Percentiles rank a stretch among this genome's conserved stretches.
Evolutionary conservation across 1,139 yeast species (phyloP).

Genomic region (Saccharomyces hybrid): DNA sequence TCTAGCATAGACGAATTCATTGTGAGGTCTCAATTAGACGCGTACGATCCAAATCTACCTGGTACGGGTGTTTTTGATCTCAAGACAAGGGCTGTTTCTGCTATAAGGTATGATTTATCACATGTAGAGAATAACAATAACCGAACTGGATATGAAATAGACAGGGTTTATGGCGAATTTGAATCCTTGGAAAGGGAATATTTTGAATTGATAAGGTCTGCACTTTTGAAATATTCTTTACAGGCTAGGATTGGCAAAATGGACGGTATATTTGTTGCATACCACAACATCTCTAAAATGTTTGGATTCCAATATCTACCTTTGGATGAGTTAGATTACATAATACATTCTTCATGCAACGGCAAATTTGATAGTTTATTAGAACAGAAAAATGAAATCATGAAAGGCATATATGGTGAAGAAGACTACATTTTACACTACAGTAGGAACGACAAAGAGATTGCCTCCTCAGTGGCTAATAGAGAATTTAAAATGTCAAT

Average conservation of each 20-base stretch:
- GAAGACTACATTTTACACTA: constrained; percentile 19
- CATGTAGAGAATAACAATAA: constrained; percentile 48
- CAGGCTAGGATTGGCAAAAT: constrained; percentile 93
- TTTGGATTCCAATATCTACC: constrained; percentile 91
- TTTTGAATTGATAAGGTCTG: constrained; percentile 65
- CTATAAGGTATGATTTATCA: constrained; percentile 71
- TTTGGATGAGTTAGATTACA: constrained; percentile 58
- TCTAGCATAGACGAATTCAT: constrained; percentile 61
- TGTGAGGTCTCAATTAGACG: constrained; percentile 87
- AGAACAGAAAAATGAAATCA: constrained; percentile 29
- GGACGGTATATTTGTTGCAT: constrained; percentile 94
- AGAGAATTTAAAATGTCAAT: constrained; percentile 63
- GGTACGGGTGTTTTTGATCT: constrained; percentile 90
- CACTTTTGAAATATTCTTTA: constrained; percentile 73
- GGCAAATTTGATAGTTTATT: constrained; percentile 17
- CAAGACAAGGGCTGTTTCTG: constrained; percentile 84
- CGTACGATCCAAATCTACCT: constrained; percentile 67
- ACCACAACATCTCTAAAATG: constrained; percentile 71
- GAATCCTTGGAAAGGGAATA: constrained; percentile 80
- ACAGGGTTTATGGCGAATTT: constrained; percentile 50
- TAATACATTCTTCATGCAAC: constrained; percentile 39
- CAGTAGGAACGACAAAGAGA: constrained; percentile 17
- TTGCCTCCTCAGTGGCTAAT: constrained; percentile 55
- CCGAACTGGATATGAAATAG: constrained; percentile 58
- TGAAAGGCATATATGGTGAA: constrained; percentile 27